These are phyloP conservation scores for Pythium rishiriense DNA, from an alignment of 352 stramenopile species.

Conservation along the genomic window DNA sequence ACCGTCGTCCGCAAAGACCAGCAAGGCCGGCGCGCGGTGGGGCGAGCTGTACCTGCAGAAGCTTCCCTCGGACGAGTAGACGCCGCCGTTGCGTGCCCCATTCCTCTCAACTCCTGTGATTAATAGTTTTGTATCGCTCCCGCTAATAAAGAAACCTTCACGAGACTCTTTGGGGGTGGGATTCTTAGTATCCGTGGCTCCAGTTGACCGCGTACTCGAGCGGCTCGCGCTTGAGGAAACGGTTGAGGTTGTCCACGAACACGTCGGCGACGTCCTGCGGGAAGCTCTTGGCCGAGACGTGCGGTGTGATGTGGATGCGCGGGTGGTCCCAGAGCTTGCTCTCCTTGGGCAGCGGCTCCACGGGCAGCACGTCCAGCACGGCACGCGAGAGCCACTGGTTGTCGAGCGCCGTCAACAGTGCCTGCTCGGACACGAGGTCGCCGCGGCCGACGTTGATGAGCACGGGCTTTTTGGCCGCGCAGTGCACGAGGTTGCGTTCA, in stretches of 20 bases:
- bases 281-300: slow-evolving; percentile 80
- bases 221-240: slow-evolving; percentile 37
- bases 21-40: slow-evolving; percentile 33
- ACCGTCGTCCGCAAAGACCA: slow-evolving; percentile 5
- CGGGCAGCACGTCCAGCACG: slow-evolving; percentile 64
- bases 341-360: slow-evolving; percentile 48
- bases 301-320: slow-evolving; percentile 72
- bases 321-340: slow-evolving; percentile 68
- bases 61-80: slow-evolving; percentile 19
- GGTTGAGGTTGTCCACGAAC: slow-evolving; percentile 65
- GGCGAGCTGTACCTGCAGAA: slow-evolving; percentile 39
- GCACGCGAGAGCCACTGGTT: slow-evolving; percentile 52
- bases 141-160: not conserved
- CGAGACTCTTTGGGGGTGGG: not conserved
- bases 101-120: not conserved
- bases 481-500: slow-evolving; percentile 43
- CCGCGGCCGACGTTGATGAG: slow-evolving; percentile 89
- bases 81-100: too few species aligned
- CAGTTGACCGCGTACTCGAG: slow-evolving; percentile 56
- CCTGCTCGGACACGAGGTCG: slow-evolving; percentile 68
- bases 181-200: slow-evolving; percentile 48
- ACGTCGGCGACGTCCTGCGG: slow-evolving; percentile 72
- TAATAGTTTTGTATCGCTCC: not conserved
- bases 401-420: slow-evolving; percentile 67
- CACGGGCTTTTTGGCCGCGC: slow-evolving; percentile 51